Conservation (phyloP, 257 asterid genomes). For the Voacanga thouarsii region DNA sequence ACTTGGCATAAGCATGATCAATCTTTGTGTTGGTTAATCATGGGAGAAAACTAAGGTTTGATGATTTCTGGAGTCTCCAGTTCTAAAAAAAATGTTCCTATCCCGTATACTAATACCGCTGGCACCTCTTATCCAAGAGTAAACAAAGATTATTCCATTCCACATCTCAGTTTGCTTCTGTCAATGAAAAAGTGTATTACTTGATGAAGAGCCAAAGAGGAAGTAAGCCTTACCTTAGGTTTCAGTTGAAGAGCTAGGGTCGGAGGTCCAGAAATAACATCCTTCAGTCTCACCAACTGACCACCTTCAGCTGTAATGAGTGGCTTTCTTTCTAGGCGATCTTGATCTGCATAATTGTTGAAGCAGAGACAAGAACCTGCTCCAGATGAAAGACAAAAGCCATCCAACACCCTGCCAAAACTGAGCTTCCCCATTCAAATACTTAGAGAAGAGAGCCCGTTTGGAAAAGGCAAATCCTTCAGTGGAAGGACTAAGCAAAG, state of each 20-base stretch:
- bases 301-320: slow-evolving; percentile 25
- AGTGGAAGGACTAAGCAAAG: neutral
- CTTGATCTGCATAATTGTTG: slow-evolving; percentile 12
- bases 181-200: neutral
- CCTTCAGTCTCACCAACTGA: slow-evolving; percentile 27
- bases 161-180: neutral
- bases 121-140: too few species aligned
- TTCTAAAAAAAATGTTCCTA: too few species aligned
- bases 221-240: slow-evolving; percentile 40
- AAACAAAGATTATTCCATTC: too few species aligned
- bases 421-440: slow-evolving; percentile 39
- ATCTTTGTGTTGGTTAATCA: too few species aligned
- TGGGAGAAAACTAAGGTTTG: too few species aligned
- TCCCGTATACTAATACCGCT: too few species aligned
- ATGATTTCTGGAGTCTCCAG: too few species aligned
- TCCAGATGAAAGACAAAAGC: slow-evolving; percentile 28
- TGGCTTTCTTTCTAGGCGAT: slow-evolving; percentile 30
- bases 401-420: slow-evolving; percentile 36
- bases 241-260: slow-evolving; percentile 46
- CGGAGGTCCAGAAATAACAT: slow-evolving; percentile 42
- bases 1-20: too few species aligned
- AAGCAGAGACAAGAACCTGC: slow-evolving; percentile 37
- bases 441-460: too few species aligned
- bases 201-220: neutral
- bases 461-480: neutral